These are phyloP conservation scores for Ettlia oleoabundans DNA, from an alignment of 139 green algal species.

Conservation along the genomic window DNA sequence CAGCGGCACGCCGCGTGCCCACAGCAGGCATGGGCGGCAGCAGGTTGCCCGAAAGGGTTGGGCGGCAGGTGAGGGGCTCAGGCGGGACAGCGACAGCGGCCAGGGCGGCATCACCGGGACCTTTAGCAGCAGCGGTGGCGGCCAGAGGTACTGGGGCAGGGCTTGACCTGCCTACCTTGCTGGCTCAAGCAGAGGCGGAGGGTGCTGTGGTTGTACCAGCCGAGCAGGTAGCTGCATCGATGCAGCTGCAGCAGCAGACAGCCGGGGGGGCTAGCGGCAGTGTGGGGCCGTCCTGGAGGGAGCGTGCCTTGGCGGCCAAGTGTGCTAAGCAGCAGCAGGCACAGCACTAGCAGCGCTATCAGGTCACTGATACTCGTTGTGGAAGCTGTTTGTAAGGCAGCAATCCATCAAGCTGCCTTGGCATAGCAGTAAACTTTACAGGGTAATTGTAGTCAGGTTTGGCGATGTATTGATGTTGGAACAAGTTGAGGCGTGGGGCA, in stretches of 20 bases:
- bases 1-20: slow-evolving; percentile 3
- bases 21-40: too few relatives aligned
- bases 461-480: too few relatives aligned
- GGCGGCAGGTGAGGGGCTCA: neutral
- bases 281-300: neutral
- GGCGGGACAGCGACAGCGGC: neutral
- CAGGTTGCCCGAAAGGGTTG: too few relatives aligned
- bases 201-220: slow-evolving; percentile 10
- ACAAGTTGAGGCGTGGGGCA: too few relatives aligned
- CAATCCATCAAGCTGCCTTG: too few relatives aligned
- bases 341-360: too few relatives aligned
- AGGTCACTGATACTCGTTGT: too few relatives aligned
- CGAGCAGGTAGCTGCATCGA: neutral
- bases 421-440: too few relatives aligned
- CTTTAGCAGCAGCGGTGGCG: neutral
- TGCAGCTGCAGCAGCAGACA: neutral
- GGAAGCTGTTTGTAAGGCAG: too few relatives aligned
- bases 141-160: neutral
- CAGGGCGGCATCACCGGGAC: too few relatives aligned
- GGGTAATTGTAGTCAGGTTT: too few relatives aligned
- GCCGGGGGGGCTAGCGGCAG: neutral
- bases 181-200: slow-evolving; percentile 1
- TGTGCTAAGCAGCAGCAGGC: slow-evolving; percentile 5
- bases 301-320: slow-evolving; percentile 5
- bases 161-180: neutral